phyloP scores from a whole-genome alignment of 2,329 filamentous ascomycete genomes.

The Ophiocordyceps polyrhachis-furcata region DNA sequence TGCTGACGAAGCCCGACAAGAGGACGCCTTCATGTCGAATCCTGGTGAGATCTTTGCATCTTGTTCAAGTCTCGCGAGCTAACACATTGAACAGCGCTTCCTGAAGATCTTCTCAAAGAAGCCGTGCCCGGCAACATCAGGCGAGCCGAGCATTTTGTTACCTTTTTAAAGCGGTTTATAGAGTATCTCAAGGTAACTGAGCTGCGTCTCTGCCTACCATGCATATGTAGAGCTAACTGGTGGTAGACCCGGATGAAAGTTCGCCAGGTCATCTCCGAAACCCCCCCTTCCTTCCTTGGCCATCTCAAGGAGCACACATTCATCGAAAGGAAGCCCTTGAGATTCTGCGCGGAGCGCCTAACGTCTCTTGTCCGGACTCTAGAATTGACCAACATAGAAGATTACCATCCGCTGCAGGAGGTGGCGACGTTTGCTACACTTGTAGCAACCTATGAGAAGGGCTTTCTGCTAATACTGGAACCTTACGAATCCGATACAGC shows the following conservation, averaged over 20 bases:
- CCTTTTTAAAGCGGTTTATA: constrained; percentile 89
- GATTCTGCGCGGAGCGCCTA: constrained; percentile 86
- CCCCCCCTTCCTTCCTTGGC: constrained; percentile 77
- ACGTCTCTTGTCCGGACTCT: constrained; percentile 89
- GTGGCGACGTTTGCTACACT: constrained; percentile 95
- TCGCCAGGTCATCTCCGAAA: constrained; percentile 91
- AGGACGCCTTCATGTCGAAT: constrained; percentile 95
- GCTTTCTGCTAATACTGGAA: constrained; percentile 90
- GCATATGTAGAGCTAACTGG: neutral
- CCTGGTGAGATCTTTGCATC: constrained; percentile 29
- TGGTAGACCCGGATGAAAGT: constrained; percentile 86
- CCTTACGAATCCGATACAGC: constrained; percentile 92
- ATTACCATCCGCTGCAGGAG: constrained; percentile 91
- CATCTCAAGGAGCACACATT: constrained; percentile 93
- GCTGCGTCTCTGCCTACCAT: neutral
- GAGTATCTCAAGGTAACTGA: constrained; percentile 63
- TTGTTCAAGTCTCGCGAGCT: constrained; percentile 1
- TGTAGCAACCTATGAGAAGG: constrained; percentile 90
- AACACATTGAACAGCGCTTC: constrained; percentile 40
- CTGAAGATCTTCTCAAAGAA: constrained; percentile 86
- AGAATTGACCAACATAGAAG: constrained; percentile 93
- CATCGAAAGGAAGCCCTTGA: constrained; percentile 86
- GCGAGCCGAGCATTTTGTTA: constrained; percentile 85
- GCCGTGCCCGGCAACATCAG: constrained; percentile 93
- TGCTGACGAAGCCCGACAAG: constrained; percentile 73